phyloP scores from a whole-genome alignment of 306 rosid species.

The Quillaja saponaria region DNA sequence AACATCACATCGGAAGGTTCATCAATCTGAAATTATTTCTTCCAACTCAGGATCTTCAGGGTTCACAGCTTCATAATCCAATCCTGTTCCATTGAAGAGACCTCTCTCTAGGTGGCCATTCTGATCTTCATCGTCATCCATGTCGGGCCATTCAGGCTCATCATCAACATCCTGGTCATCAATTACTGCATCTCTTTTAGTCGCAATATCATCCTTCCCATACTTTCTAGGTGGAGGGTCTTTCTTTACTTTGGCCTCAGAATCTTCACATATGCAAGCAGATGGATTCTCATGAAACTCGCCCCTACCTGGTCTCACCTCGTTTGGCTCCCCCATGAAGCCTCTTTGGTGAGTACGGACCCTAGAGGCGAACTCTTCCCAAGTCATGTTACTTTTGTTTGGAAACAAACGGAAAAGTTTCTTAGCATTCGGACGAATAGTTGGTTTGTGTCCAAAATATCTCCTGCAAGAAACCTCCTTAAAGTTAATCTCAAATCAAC shows the following conservation, averaged over 20 bases:
- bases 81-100: constrained; percentile 47
- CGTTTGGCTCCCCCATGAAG: constrained; percentile 94
- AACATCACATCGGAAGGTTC: constrained; percentile 23
- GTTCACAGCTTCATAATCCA: constrained; percentile 64
- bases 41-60: constrained; percentile 84
- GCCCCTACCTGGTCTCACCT: constrained; percentile 92
- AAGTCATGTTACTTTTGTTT: constrained; percentile 70
- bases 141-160: constrained; percentile 64
- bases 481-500: too few relatives aligned
- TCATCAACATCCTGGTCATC: constrained; percentile 53
- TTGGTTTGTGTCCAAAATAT: constrained; percentile 96
- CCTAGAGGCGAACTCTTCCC: constrained; percentile 84
- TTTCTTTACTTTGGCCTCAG: constrained; percentile 46
- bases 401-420: constrained; percentile 75
- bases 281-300: constrained; percentile 96
- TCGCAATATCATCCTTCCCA: constrained; percentile 48
- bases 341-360: constrained; percentile 83
- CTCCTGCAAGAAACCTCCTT: constrained; percentile 57
- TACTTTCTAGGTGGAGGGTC: constrained; percentile 48
- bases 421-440: constrained; percentile 97
- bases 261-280: constrained; percentile 86
- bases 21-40: constrained; percentile 85
- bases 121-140: constrained; percentile 70
- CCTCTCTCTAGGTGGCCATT: constrained; percentile 56
- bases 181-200: constrained; percentile 40